phyloP scores from a whole-genome alignment of 176 grass and related monocot genomes.

The Elymus sibiricus region DNA sequence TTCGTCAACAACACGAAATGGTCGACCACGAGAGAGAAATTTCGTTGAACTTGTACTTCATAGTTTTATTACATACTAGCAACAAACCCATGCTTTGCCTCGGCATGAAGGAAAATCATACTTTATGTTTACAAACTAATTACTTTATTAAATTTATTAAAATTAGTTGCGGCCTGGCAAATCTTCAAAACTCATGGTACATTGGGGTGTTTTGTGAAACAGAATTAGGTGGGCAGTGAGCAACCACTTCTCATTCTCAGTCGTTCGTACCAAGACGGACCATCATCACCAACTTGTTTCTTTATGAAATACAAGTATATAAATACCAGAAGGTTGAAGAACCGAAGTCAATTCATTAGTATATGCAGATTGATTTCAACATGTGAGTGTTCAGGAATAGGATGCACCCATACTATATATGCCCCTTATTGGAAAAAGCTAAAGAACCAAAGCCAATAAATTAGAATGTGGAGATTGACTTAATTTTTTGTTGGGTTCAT shows the following conservation, averaged over 20 bases:
- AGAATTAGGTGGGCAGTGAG: background rate
- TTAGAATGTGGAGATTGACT: background rate
- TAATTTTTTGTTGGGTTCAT: background rate
- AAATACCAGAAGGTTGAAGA: background rate
- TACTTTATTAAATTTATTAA: background rate
- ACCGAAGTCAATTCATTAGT: background rate
- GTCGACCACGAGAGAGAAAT: background rate
- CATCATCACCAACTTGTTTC: background rate
- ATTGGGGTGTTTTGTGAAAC: background rate
- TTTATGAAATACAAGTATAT: background rate
- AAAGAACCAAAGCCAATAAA: too few relatives aligned
- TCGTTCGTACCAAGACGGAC: background rate
- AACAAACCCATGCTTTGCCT: background rate
- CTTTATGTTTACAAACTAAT: background rate
- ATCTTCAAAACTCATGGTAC: background rate
- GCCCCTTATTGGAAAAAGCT: too few relatives aligned
- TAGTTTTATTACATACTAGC: background rate
- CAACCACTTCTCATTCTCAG: background rate
- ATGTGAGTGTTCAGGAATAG: background rate
- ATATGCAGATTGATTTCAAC: background rate
- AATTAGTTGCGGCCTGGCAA: background rate
- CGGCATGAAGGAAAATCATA: background rate
- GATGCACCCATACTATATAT: background rate
- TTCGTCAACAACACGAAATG: background rate
- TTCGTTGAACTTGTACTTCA: background rate